Percentiles rank a stretch among this genome's conserved stretches.
Evolutionary conservation across 208 protist genomes (phyloP).

Genomic region (Trypanosoma scelopori): DNA sequence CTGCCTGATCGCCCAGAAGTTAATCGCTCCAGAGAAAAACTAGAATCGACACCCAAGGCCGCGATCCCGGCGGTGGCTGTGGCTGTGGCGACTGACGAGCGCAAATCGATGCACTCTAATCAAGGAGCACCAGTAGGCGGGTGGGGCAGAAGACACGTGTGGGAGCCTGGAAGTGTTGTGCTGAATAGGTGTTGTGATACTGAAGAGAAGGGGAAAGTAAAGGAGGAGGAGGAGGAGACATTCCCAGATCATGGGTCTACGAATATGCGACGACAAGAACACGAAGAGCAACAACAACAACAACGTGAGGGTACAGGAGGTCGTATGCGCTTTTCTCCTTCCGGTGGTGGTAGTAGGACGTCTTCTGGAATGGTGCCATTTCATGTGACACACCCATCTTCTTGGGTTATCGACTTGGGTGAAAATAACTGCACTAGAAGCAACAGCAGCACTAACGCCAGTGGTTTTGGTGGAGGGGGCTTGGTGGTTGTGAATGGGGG

Average conservation of each 20-base stretch:
- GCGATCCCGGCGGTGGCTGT: background rate
- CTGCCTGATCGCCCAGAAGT: too few species aligned
- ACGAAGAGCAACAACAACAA: background rate
- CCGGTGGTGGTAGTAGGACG: background rate
- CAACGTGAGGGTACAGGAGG: background rate
- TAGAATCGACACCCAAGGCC: background rate
- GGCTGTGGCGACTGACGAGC: background rate
- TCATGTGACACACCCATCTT: background rate
- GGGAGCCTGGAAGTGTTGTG: constrained; percentile 4
- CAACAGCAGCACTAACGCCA: background rate
- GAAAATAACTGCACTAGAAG: background rate
- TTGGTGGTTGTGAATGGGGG: background rate
- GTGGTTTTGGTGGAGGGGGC: background rate
- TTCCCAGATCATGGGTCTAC: background rate
- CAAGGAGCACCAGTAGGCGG: background rate
- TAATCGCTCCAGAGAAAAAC: background rate
- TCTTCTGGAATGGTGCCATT: background rate
- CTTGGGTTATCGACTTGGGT: background rate
- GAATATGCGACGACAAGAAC: background rate
- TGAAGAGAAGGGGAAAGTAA: too few species aligned
- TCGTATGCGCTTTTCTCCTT: background rate
- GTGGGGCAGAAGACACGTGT: background rate
- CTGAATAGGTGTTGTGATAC: constrained; percentile 7
- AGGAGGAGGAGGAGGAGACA: constrained; percentile 2
- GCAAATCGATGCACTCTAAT: background rate